These are phyloP conservation scores for Annulohypoxylon bovei DNA, from an alignment of 495 filamentous ascomycete species.

Conservation along the genomic window DNA sequence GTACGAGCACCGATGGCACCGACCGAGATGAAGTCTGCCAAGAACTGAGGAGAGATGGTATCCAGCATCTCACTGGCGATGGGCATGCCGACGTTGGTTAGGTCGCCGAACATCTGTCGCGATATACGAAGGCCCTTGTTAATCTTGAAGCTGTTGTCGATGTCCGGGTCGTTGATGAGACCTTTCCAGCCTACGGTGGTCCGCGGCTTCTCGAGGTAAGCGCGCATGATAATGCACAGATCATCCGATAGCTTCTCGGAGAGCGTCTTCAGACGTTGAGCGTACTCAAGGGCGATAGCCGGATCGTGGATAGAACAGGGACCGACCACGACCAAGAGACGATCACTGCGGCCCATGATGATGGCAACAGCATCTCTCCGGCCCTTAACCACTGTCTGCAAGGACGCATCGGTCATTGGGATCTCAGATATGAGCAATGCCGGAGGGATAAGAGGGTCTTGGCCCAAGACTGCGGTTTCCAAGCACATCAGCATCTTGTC, in stretches of 20 bases:
- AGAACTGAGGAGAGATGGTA: constrained; percentile 94
- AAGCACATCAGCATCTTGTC: constrained; percentile 44
- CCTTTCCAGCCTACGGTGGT: constrained; percentile 99
- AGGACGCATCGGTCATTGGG: constrained; percentile 72
- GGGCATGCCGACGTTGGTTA: constrained; percentile 86
- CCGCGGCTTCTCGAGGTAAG: constrained; percentile 98
- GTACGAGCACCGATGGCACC: constrained; percentile 96
- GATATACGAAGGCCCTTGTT: constrained; percentile 96
- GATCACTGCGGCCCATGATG: constrained; percentile 81
- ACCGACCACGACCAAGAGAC: constrained; percentile 91
- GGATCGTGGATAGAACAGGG: constrained; percentile 99
- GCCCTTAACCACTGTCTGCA: constrained; percentile 79
- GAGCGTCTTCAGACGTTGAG: constrained; percentile 75
- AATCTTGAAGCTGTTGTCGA: constrained; percentile 97
- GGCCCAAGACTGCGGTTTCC: constrained; percentile 77
- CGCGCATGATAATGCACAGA: constrained; percentile 93
- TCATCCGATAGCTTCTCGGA: constrained; percentile 80
- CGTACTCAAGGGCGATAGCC: constrained; percentile 86
- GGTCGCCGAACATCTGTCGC: constrained; percentile 87
- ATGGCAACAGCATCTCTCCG: constrained; percentile 84
- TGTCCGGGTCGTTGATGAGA: constrained; percentile 98
- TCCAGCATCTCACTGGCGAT: constrained; percentile 98
- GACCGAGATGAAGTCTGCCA: constrained; percentile 93
- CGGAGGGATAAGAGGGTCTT: constrained; percentile 93
- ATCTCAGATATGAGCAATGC: constrained; percentile 88